Evolutionary conservation across 2,329 filamentous ascomycete species (phyloP), one percentile per base, ranked within the genome.

Genomic region (Penicillium glabrum): DNA sequence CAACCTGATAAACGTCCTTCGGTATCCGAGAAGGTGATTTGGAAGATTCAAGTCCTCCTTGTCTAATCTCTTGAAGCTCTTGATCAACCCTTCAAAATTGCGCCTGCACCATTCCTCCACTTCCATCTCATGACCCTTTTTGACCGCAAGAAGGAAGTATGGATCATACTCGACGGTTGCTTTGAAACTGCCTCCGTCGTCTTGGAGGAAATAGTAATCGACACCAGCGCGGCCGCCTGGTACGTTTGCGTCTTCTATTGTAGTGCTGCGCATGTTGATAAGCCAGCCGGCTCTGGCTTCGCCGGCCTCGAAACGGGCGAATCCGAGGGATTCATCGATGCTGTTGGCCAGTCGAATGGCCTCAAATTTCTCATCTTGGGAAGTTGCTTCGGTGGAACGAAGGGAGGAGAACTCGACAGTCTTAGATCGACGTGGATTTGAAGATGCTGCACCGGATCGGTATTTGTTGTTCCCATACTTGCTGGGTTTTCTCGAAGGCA

Each of bases 201-300:
- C 90, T 67, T 93, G 90, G 58, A 99, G 89, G 76, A 99, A 99
- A 80, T 97, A 99, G 77, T 92, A 97, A 77, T 99, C 95, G 55
- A 99, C 86, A 9, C 91, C 95, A 1, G 95, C 89, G 62, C 91
- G 87, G 37, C 95, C 95, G 58, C 91, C 90, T 1, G 89, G 88
- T 46, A 90, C 83, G 65, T 91, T 90, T 16, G 93, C 84, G 71
- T 98, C 93, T 73, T 96, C 80, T 46, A 99, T 83, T 13, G 87
- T 86, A 0, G 95, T 98, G 39, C 92, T 87, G 72, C 96, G 91
- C 79, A 98, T 90, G 71, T 98, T 99, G 66, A 93, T 91, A 4
- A 99, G 85, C 95, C 95, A 99, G 62, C 96, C 93, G 49, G 89
- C 85, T 71, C 87, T 89, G 77, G 89, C 91, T 71, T 89, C 86